Base-by-base conservation (phyloP, 139 green algal genomes). In the Micractinium conductrix region DNA sequence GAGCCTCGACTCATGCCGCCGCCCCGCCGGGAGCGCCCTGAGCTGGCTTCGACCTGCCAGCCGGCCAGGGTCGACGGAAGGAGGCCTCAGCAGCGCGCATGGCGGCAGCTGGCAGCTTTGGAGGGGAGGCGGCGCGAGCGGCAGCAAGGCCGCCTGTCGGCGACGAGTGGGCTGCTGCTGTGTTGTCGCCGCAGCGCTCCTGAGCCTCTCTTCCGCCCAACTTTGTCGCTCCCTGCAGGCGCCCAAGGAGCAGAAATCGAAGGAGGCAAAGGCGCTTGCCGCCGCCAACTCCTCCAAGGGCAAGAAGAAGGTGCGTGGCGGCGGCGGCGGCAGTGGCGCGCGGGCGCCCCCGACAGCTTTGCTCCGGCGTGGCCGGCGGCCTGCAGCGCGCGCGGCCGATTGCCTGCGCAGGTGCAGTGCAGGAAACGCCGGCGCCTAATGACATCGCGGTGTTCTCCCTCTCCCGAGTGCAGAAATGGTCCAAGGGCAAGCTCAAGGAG, bases 401-500 rank as follows among this genome's bases (percentile, higher is more conserved):
- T n/a, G n/a, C n/a, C n/a, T n/a, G n/a, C n/a, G n/a, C n/a, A n/a
- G n/a, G n/a, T n/a, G n/a, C n/a, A n/a, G n/a, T n/a, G n/a, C n/a
- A n/a, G n/a, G n/a, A n/a, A n/a, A n/a, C n/a, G n/a, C 55, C 55
- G 4, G 26, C 55, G 9, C 55, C 4, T 45, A 22, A 16, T 22
- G 30, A 16, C 30, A 28, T 9, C 28, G 33, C 37, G 22, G 22
- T 62, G 53, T 62, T 62, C 10, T 24, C 53, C 17, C 75, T 58
- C 53, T 35, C 22, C 8, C n/a, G 7, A 28, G 2, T 33, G 14
- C 93, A 98, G 94, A 99, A 99, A 90, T 99, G 96, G 96, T 98
- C 94, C 88, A 99, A 99, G 96, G 96, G 96, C 74, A 98, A 98
- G 91, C 86, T 91, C 73, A 99, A 99, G 94, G 97, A 99, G 95